These are phyloP conservation scores for Taiozyma sp. DNA, from an alignment of 1,139 yeast genomes.

Conservation along the genomic window DNA sequence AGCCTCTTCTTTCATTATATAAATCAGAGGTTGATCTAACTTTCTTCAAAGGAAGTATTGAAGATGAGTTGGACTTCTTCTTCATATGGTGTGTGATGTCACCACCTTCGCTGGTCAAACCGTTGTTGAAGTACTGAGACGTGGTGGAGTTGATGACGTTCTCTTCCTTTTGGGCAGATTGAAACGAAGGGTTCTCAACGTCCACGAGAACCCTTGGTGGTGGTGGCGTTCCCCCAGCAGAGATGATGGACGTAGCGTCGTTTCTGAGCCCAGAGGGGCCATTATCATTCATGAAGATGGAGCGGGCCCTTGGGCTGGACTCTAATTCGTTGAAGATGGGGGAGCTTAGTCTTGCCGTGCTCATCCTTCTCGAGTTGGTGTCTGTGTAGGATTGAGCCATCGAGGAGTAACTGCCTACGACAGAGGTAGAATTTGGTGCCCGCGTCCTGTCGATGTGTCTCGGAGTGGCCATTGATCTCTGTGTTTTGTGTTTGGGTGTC, in stretches of 20 bases:
- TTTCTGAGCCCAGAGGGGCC: neutral
- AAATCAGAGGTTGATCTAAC: slow-evolving; percentile 24
- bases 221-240: slow-evolving; percentile 1
- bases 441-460: slow-evolving; percentile 1
- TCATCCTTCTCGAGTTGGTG: slow-evolving; percentile 9
- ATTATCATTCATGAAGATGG: neutral
- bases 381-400: neutral
- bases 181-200: slow-evolving; percentile 29
- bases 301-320: slow-evolving; percentile 7
- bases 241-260: neutral
- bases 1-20: slow-evolving; percentile 39
- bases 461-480: neutral
- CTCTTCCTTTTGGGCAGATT: slow-evolving; percentile 17
- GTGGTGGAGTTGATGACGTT: slow-evolving; percentile 25
- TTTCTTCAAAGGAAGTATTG: slow-evolving; percentile 22
- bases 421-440: neutral
- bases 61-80: slow-evolving; percentile 23
- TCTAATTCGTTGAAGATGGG: slow-evolving; percentile 8
- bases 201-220: slow-evolving; percentile 20
- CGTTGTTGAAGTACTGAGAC: slow-evolving; percentile 22
- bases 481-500: too few species aligned
- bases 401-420: neutral
- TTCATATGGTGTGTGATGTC: slow-evolving; percentile 48
- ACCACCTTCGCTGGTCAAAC: slow-evolving; percentile 47
- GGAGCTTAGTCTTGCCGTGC: slow-evolving; percentile 16